phyloP scores from a whole-genome alignment of 1,284 basidiomycete species.

The Moesziomyces sp. region DNA sequence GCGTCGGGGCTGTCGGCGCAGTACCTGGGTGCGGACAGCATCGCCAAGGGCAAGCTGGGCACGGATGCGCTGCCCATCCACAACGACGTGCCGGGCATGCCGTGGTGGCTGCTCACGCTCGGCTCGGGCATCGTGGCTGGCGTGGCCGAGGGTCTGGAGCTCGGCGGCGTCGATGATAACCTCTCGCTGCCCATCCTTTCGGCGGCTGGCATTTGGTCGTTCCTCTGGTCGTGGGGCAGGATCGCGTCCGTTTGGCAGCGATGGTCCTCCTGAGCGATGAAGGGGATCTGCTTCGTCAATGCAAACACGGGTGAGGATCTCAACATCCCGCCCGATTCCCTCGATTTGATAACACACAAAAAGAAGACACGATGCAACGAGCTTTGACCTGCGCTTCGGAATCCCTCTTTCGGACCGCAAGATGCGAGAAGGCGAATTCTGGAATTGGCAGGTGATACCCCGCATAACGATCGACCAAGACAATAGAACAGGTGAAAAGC shows the following conservation, averaged over 20 bases:
- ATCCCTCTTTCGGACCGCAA: not conserved
- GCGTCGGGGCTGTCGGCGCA: slow-evolving; percentile 30
- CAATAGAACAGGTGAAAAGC: too few species aligned
- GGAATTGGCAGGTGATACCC: slow-evolving; percentile 18
- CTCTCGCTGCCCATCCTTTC: slow-evolving; percentile 90
- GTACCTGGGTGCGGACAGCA: slow-evolving; percentile 29
- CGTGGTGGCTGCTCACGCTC: slow-evolving; percentile 49
- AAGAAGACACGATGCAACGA: not conserved
- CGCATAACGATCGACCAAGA: too few species aligned
- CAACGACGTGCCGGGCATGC: slow-evolving; percentile 54
- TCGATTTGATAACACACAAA: not conserved
- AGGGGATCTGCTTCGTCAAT: too few species aligned
- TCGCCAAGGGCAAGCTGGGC: slow-evolving; percentile 39
- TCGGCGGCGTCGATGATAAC: slow-evolving; percentile 91
- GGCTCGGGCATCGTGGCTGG: slow-evolving; percentile 66
- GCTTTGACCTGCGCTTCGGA: not conserved
- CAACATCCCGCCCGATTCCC: too few species aligned
- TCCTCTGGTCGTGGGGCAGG: slow-evolving; percentile 58
- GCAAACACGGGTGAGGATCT: too few species aligned
- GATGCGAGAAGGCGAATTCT: not conserved
- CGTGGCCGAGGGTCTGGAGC: slow-evolving; percentile 72
- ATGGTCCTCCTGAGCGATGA: slow-evolving; percentile 18
- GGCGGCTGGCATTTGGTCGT: slow-evolving; percentile 79
- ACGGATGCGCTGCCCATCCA: slow-evolving; percentile 21
- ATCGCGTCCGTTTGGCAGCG: slow-evolving; percentile 24